Evolutionary conservation across 495 filamentous ascomycete species (phyloP), one percentile per base, ranked within the genome.

Genomic region (Terfezia boudieri): DNA sequence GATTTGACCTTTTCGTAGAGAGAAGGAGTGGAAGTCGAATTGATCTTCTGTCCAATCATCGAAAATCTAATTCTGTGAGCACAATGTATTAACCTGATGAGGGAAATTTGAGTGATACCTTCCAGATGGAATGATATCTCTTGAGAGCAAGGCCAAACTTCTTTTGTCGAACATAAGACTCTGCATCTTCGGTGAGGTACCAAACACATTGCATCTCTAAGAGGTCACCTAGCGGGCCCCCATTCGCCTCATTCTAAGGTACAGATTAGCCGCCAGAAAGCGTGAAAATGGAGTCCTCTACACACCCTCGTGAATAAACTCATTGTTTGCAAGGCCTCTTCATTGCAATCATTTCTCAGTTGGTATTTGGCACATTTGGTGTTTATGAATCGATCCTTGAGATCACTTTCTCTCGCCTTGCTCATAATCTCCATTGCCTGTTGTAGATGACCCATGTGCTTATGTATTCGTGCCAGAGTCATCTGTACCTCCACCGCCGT

Each of bases 201-300:
- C 90, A 99, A 57, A 94, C 79, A 63, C 92, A 94, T 67, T 99
- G 90, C 92, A 99, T 96, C 58, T 99, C 90, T 54, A 86, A 79
- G 16, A 99, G 77, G 67, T 99, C 90, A 43, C 82, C 84, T 36
- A 96, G 67, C 26, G 90, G 81, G 2, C 90, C 92, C 12, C 86
- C 88, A 11, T 80, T 75, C 6, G 86, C 83, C 60, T 99, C 90
- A 52, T 84, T 86, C 37, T 35, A 22, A 51, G 22, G 14, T 51
- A 2, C 17, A 51, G 26, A 32, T 32, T 32, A 32, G 26, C n/a
- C 2, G 4, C 20, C n/a, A 2, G 8, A n/a, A 9, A 49, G 8
- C 3, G 8, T 20, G n/a, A 46, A 32, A 32, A 7, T 32, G 26
- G 26, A 20, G 26, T 32, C 26, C 26, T 32, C 26, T 4, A 37